A percentile compares a stretch with the other conserved stretches of the same genome.
These are phyloP conservation scores for Cruciata laevipes DNA, from an alignment of 257 asterid species.

Conservation along the genomic window DNA sequence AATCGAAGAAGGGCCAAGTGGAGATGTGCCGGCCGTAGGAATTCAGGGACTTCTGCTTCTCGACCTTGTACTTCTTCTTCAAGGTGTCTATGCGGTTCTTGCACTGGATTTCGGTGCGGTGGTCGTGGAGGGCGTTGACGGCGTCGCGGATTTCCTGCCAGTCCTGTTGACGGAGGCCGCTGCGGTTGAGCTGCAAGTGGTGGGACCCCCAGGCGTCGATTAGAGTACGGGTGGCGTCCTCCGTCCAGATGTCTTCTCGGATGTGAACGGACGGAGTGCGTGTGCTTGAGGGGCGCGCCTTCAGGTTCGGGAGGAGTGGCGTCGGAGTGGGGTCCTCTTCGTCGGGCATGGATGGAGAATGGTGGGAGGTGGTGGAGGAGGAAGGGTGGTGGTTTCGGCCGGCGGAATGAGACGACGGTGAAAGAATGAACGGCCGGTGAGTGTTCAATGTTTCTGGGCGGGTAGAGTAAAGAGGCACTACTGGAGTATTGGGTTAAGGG, in stretches of 20 bases:
- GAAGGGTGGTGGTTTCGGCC: constrained; percentile 3
- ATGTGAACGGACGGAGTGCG: constrained; percentile 41
- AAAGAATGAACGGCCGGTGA: neutral
- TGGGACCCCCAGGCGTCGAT: constrained; percentile 81
- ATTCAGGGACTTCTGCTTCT: constrained; percentile 50
- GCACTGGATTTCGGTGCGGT: constrained; percentile 86
- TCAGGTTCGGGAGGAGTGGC: neutral
- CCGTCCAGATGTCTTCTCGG: constrained; percentile 94
- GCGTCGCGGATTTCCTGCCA: constrained; percentile 90
- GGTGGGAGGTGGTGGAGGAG: constrained; percentile 9
- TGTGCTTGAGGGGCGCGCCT: neutral
- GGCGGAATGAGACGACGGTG: constrained; percentile 3
- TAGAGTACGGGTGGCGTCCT: constrained; percentile 74
- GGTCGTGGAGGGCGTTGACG: constrained; percentile 76
- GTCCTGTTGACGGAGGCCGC: constrained; percentile 83
- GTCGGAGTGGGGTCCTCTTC: constrained; percentile 21
- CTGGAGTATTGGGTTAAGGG: constrained; percentile 13
- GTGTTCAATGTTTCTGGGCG: constrained; percentile 2
- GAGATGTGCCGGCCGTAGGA: constrained; percentile 51
- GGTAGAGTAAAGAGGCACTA: neutral
- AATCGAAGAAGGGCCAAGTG: constrained; percentile 68
- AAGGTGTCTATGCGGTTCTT: constrained; percentile 91
- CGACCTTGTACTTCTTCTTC: constrained; percentile 82
- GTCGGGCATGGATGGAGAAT: constrained; percentile 26
- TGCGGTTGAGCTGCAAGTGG: constrained; percentile 65